Evolutionary conservation across 495 filamentous ascomycete genomes (phyloP), one percentile per base, ranked within the genome.

Genomic region (Tuber microsphaerosporum): DNA sequence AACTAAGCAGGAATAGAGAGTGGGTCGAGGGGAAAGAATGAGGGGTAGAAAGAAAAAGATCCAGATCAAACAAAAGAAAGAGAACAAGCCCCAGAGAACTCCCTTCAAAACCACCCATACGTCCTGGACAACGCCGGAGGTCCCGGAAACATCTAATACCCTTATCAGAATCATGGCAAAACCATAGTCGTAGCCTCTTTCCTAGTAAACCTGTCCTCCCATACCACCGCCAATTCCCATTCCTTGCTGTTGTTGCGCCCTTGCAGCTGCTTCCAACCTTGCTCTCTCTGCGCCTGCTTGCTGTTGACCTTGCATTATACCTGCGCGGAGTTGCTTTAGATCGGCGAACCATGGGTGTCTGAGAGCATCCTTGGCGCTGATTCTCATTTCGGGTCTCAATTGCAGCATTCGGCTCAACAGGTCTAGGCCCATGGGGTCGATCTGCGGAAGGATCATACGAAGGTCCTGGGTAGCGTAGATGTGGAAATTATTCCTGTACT

Each of bases 401-500:
- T 97, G 94, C 46, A 99, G 88, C 95, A 98, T 97, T 39, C 91
- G 87, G 79, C 90, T 90, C 75, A 99, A 85, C 45, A 99, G 86
- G 81, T 97, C 93, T 83, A 99, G 87, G 2, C 94, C 95, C 56
- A 91, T 80, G 9, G 88, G 89, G 79, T 99, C 95, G 79, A 99
- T 92, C 83, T 96, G 93, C 0, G 94, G 94, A 41, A 99, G 85
- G 75, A 98, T 95, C 71, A 89, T 86, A 31, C 91, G 86, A 51
- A 98, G 86, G 80, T 95, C 92, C 84, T 97, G 94, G 5, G 96
- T 98, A n/a, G 93, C 91, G 82, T 93, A 99, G 82, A 97, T 91
- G 77, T 94, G 94, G 86, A 94, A 96, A 71, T 89, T 94, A 42
- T 90, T 87, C 86, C 97, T 96, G 88, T 98, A 98, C 84, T 99